Percentiles rank a stretch among this genome's conserved stretches.
phyloP scores from a whole-genome alignment of 345 rosid species.

The Arabis alpina region DNA sequence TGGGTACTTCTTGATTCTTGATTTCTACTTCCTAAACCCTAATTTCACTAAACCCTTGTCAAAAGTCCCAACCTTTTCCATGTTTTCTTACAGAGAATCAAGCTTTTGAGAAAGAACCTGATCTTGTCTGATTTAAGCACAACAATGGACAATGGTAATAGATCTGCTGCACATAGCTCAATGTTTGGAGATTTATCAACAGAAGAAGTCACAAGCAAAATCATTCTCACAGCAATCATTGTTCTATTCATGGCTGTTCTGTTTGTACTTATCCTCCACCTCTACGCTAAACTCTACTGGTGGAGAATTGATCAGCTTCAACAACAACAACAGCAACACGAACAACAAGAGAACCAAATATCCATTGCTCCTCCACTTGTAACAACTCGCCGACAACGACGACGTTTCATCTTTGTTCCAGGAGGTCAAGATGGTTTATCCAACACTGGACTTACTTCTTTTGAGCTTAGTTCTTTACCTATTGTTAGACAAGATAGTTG shows the following conservation, averaged over 20 bases:
- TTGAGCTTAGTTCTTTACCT: conserved; percentile 64
- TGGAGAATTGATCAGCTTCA: conserved; percentile 66
- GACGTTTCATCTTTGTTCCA: conserved; percentile 59
- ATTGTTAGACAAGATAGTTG: conserved; percentile 54
- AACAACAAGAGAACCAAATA: conserved; percentile 18
- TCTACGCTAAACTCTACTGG: conserved; percentile 93
- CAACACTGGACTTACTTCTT: conserved; percentile 61
- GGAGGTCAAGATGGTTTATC: conserved; percentile 57
- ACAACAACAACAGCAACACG: conserved; percentile 30
- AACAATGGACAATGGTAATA: conserved; percentile 51
- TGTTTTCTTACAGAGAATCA: background rate
- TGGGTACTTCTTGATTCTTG: conserved; percentile 18
- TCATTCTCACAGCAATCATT: conserved; percentile 67
- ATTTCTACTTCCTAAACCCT: conserved; percentile 23
- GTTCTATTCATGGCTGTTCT: conserved; percentile 67
- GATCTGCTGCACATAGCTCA: conserved; percentile 40
- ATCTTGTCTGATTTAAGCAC: background rate
- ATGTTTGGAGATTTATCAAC: conserved; percentile 47
- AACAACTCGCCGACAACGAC: conserved; percentile 57
- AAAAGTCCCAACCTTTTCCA: background rate
- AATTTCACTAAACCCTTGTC: background rate
- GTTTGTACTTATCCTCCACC: conserved; percentile 72
- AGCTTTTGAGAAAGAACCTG: conserved; percentile 1
- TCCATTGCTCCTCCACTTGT: conserved; percentile 40
- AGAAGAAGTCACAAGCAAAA: conserved; percentile 63